phyloP scores from a whole-genome alignment of 202 grass and related monocot species.

The Dendrocalamus latiflorus region DNA sequence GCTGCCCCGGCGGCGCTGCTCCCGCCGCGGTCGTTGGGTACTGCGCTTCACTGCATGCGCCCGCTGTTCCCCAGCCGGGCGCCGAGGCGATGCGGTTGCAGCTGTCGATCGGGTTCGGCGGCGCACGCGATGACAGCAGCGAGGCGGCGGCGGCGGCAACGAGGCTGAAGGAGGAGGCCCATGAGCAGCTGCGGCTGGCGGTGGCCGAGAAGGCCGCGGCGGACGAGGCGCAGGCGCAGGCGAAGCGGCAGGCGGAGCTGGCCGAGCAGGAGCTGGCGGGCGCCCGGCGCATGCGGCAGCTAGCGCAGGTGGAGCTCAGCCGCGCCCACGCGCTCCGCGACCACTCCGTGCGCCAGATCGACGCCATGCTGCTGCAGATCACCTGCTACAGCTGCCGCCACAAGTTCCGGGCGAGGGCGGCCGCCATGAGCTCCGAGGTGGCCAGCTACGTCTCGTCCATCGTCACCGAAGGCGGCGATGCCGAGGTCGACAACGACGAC shows the following conservation, averaged over 20 bases:
- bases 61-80: not conserved
- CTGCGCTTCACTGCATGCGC: not conserved
- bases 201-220: conserved; percentile 51
- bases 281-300: conserved; percentile 62
- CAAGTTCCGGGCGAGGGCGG: conserved; percentile 38
- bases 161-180: conserved; percentile 37
- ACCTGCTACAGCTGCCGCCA: conserved; percentile 74
- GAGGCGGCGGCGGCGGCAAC: not conserved
- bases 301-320: conserved; percentile 67
- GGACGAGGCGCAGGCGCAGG: conserved; percentile 61
- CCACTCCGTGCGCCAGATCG: conserved; percentile 66
- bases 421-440: conserved; percentile 49
- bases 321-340: conserved; percentile 67
- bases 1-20: not conserved
- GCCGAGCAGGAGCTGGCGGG: conserved; percentile 78
- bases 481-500: conserved; percentile 33
- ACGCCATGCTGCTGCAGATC: conserved; percentile 67
- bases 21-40: not conserved
- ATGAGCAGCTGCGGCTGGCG: conserved; percentile 54
- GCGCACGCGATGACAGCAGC: not conserved
- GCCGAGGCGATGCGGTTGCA: conserved; percentile 43
- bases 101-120: conserved; percentile 55
- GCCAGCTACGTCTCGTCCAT: conserved; percentile 80
- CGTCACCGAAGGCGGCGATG: conserved; percentile 52
- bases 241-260: conserved; percentile 57